These are phyloP conservation scores for Lodderomyces jiufengensis DNA, from an alignment of 1,139 yeast genomes.

Conservation along the genomic window DNA sequence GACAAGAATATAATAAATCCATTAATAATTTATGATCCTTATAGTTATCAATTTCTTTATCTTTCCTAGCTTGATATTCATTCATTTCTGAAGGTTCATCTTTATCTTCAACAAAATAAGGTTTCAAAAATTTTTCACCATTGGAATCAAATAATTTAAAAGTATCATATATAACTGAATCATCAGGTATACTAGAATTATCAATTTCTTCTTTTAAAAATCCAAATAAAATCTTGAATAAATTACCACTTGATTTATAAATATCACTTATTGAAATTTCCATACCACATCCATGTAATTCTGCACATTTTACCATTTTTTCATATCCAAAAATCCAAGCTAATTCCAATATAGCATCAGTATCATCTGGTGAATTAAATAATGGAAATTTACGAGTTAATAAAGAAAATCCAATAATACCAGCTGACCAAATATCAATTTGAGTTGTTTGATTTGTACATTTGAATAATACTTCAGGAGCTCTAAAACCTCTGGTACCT, in stretches of 20 bases:
- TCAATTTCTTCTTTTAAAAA: slow-evolving; percentile 32
- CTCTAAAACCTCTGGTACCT: slow-evolving; percentile 95
- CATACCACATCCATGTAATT: slow-evolving; percentile 83
- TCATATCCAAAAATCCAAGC: slow-evolving; percentile 79
- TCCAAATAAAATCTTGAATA: slow-evolving; percentile 29
- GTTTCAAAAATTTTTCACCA: slow-evolving; percentile 27
- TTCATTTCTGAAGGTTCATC: slow-evolving; percentile 6
- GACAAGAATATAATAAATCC: slow-evolving; percentile 50
- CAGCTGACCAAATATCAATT: slow-evolving; percentile 91
- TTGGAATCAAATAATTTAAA: slow-evolving; percentile 26
- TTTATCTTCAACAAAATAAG: slow-evolving; percentile 11
- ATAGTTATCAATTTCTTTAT: slow-evolving; percentile 23
- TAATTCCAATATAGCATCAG: slow-evolving; percentile 84
- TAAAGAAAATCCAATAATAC: slow-evolving; percentile 75
- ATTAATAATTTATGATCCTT: slow-evolving; percentile 45
- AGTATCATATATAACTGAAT: slow-evolving; percentile 39
- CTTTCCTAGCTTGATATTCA: slow-evolving; percentile 12
- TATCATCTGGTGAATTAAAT: slow-evolving; percentile 86
- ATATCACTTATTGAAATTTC: slow-evolving; percentile 49
- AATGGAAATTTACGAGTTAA: slow-evolving; percentile 76
- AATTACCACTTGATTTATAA: slow-evolving; percentile 24
- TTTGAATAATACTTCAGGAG: slow-evolving; percentile 88
- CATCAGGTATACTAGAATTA: slow-evolving; percentile 36
- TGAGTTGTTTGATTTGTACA: slow-evolving; percentile 81
- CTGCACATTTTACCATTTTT: slow-evolving; percentile 73